Percentiles rank a stretch among this genome's conserved stretches.
phyloP scores from a whole-genome alignment of 768 basidiomycete species.

The Mycena indigotica region DNA sequence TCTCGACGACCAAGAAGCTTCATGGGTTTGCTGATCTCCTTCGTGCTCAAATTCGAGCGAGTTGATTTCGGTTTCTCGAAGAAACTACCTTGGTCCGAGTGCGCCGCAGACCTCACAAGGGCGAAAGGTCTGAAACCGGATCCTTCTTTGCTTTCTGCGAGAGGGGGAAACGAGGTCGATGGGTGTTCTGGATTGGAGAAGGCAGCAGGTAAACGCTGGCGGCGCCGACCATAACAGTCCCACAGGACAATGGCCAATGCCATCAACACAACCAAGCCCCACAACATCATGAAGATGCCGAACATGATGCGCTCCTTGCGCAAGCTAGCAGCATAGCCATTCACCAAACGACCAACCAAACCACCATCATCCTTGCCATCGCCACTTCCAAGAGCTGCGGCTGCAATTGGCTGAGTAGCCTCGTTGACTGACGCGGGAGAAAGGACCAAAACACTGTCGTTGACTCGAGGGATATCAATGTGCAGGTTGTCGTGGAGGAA shows the following conservation, averaged over 20 bases:
- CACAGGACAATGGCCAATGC: slow-evolving; percentile 70
- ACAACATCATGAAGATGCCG: slow-evolving; percentile 77
- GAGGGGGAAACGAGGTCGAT: slow-evolving; percentile 11
- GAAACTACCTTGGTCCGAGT: slow-evolving; percentile 11
- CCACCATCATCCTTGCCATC: slow-evolving; percentile 56
- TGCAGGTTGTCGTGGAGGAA: slow-evolving; percentile 89
- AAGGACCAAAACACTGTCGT: slow-evolving; percentile 73
- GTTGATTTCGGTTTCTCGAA: slow-evolving; percentile 14
- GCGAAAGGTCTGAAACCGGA: slow-evolving; percentile 19
- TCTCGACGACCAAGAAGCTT: slow-evolving; percentile 18
- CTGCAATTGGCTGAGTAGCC: slow-evolving; percentile 75
- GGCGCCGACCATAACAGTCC: slow-evolving; percentile 63
- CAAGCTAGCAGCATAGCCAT: slow-evolving; percentile 70
- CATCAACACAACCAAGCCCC: slow-evolving; percentile 83
- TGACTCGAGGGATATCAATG: slow-evolving; percentile 78
- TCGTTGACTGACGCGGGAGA: slow-evolving; percentile 74
- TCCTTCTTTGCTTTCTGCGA: slow-evolving; percentile 9
- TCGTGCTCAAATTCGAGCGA: slow-evolving; percentile 14
- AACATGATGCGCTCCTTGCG: slow-evolving; percentile 87
- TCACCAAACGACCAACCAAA: slow-evolving; percentile 72
- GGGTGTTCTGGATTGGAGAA: slow-evolving; percentile 7
- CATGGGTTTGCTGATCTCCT: slow-evolving; percentile 23
- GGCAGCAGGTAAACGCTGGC: slow-evolving; percentile 48
- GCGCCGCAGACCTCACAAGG: slow-evolving; percentile 8
- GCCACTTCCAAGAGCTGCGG: slow-evolving; percentile 73